Percentiles rank a stretch among this genome's conserved stretches.
These are phyloP conservation scores for Sporothrix inflata DNA, from an alignment of 2,329 filamentous ascomycete species.

Conservation along the genomic window DNA sequence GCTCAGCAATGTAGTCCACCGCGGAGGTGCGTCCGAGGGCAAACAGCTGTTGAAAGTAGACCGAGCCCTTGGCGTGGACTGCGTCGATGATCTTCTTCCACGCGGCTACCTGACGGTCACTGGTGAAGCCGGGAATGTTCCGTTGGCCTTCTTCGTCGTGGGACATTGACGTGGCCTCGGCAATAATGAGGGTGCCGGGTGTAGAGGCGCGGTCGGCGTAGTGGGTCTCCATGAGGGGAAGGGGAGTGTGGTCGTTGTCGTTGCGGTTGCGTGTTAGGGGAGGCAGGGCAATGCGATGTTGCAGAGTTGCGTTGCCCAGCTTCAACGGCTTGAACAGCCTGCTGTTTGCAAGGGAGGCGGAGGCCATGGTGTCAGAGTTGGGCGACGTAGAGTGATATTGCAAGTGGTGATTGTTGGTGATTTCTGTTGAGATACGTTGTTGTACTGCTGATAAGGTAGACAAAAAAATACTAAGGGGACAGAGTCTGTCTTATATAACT, in stretches of 20 bases:
- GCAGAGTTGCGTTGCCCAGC: constrained; percentile 49
- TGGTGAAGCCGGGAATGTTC: constrained; percentile 63
- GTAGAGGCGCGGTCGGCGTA: constrained; percentile 49
- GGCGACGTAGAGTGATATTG: not conserved
- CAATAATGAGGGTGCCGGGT: constrained; percentile 49
- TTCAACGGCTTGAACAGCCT: constrained; percentile 38
- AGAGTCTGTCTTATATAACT: no score
- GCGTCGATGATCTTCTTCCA: constrained; percentile 64
- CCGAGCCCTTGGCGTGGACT: constrained; percentile 63
- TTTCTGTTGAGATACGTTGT: no score
- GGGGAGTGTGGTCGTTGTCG: constrained; percentile 38
- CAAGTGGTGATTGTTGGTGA: no score
- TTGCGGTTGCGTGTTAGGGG: constrained; percentile 59
- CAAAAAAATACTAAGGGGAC: no score
- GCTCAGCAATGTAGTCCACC: constrained; percentile 38
- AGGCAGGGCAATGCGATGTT: constrained; percentile 55
- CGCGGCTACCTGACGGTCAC: constrained; percentile 54
- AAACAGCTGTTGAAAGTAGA: constrained; percentile 66
- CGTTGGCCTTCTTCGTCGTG: constrained; percentile 42
- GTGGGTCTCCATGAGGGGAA: constrained; percentile 45
- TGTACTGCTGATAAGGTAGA: no score
- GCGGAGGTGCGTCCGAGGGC: constrained; percentile 47
- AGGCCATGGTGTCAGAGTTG: not conserved
- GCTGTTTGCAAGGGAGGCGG: not conserved
- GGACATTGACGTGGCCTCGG: constrained; percentile 51